Base-by-base conservation (phyloP, 2,329 filamentous ascomycete species). In the Tetracladium maxilliforme region DNA sequence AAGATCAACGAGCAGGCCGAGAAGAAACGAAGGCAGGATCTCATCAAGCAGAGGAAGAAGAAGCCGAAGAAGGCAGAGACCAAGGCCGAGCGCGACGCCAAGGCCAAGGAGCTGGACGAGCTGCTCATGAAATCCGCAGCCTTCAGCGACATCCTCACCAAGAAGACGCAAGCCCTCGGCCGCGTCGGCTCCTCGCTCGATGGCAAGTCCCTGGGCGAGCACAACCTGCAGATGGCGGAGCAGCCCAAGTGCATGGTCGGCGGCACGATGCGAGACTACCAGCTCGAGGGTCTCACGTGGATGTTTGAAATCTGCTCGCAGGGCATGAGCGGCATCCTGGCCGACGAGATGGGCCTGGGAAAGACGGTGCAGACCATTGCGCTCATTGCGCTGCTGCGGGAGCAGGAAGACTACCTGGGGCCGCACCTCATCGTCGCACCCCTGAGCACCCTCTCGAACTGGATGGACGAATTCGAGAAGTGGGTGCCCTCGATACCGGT, bases 201-300 rank as follows among this genome's bases (percentile, higher is more conserved):
- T 29, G 70, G 69, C 9, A 61, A 71, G 36, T 53, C 62, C 0
- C 47, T 75, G 0, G 66, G 67, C 6, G 68, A 72, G 32, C 70
- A 73, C 27, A 64, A 84, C 27, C 51, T 94, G 10, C 64, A 73
- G 29, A 82, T 92, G 46, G 87, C 86, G 0, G 64, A 78, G 33
- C 90, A 98, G 44, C 90, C 90, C 0, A 73, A 76, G 34, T 71
- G 84, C 30, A 72, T 98, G 39, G 73, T 76, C 1, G 83, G 83
- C 5, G 90, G 90, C 2, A 77, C 74, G 4, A 95, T 98, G 87
- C 65, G 86, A 11, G 78, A 81, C 33, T 98, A 98, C 43, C 90
- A 98, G 40, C 56, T 98, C 0, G 87, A 95, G 45, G 90, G 90
- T 0, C 51, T 98, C 2, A 92, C 92, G 1, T 98, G 90, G 90